Percentiles rank a stretch among this genome's conserved stretches.
phyloP scores from a whole-genome alignment of 768 basidiomycete species.

The Gloeopeniophorella convolvens region DNA sequence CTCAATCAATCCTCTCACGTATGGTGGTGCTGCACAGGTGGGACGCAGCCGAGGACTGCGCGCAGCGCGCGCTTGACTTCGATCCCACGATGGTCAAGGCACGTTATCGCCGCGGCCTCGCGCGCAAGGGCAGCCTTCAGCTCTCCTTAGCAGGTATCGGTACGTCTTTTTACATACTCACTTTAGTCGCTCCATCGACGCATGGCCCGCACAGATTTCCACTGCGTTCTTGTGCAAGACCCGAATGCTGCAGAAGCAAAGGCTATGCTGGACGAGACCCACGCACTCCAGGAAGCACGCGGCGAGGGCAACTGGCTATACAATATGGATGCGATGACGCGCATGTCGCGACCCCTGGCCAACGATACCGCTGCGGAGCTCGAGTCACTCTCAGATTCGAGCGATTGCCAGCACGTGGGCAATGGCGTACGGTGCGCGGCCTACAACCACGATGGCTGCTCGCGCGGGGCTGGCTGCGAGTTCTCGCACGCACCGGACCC shows the following conservation, averaged over 20 bases:
- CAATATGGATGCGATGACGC: too few species aligned
- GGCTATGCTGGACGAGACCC: slow-evolving; percentile 19
- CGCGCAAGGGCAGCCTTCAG: slow-evolving; percentile 26
- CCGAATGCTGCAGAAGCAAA: slow-evolving; percentile 22
- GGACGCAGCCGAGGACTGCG: not conserved
- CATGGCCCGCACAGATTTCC: slow-evolving; percentile 32
- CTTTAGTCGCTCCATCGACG: too few species aligned
- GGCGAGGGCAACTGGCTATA: not conserved
- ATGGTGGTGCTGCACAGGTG: too few species aligned
- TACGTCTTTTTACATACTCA: slow-evolving; percentile 16
- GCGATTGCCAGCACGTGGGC: slow-evolving; percentile 46
- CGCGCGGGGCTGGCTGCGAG: slow-evolving; percentile 35
- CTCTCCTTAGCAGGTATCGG: slow-evolving; percentile 23
- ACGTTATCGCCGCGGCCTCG: slow-evolving; percentile 31
- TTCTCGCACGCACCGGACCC: slow-evolving; percentile 51
- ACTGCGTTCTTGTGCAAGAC: slow-evolving; percentile 24
- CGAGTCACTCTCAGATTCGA: slow-evolving; percentile 44
- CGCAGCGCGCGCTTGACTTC: not conserved
- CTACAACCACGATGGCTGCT: slow-evolving; percentile 50
- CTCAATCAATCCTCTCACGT: too few species aligned
- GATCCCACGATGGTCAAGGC: slow-evolving; percentile 32
- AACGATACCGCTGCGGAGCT: slow-evolving; percentile 34
- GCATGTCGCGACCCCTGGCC: too few species aligned
- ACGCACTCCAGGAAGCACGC: not conserved
- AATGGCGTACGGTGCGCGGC: slow-evolving; percentile 48